Conservation (phyloP, 306 rosid species). For the Mimosa bimucronata region DNA sequence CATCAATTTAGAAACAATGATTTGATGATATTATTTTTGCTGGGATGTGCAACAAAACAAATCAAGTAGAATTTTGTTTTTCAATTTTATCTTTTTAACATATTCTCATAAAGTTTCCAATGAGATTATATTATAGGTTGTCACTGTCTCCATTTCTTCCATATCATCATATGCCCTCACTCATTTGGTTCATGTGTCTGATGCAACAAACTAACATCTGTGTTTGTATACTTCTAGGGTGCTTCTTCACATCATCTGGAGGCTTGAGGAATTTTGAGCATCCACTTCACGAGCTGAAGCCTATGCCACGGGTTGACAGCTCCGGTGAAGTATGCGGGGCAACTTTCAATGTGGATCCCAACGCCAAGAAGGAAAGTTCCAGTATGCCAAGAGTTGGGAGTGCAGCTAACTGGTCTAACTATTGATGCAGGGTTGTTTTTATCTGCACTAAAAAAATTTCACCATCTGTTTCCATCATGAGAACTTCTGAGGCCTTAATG, state of each 20-base stretch:
- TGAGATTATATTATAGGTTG: background rate
- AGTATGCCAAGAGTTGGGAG: constrained; percentile 99
- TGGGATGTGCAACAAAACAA: constrained; percentile 11
- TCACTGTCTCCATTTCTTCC: background rate
- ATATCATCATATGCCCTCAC: background rate
- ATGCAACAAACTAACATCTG: constrained; percentile 31
- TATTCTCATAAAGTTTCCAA: constrained; percentile 13
- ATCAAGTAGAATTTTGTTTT: background rate
- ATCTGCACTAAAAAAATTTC: constrained; percentile 32
- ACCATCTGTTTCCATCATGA: constrained; percentile 35
- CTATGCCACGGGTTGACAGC: constrained; percentile 95
- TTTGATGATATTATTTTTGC: background rate
- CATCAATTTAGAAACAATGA: constrained; percentile 24
- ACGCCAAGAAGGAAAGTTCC: constrained; percentile 64
- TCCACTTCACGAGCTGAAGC: constrained; percentile 87
- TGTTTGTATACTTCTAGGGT: constrained; percentile 53
- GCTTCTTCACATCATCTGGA: constrained; percentile 82
- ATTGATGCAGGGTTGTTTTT: constrained; percentile 48
- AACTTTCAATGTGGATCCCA: constrained; percentile 80
- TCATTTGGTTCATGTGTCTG: background rate
- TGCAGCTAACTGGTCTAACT: constrained; percentile 96
- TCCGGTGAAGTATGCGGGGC: constrained; percentile 87
- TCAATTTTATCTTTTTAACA: constrained; percentile 17
- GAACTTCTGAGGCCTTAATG: constrained; percentile 34
- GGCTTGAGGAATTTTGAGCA: constrained; percentile 96